Evolutionary conservation across 305 asterid genomes (phyloP).

Genomic region (Rubia peregrina): DNA sequence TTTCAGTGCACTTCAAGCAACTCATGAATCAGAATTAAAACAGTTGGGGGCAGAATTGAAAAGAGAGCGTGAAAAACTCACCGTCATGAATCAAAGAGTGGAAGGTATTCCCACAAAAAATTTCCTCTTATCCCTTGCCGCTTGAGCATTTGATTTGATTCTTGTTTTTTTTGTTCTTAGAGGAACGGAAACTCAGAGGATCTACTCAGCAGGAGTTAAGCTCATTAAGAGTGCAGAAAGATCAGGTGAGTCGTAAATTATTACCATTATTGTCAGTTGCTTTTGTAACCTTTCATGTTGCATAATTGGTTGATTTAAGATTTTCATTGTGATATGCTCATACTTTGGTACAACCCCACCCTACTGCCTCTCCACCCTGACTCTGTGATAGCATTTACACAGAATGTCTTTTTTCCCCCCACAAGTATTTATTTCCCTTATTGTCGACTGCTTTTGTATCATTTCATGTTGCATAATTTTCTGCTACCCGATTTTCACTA

Average conservation of each 20-base stretch:
- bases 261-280: constrained; percentile 10
- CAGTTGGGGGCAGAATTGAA: constrained; percentile 56
- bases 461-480: neutral
- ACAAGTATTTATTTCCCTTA: neutral
- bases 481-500: neutral
- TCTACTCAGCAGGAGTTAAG: constrained; percentile 67
- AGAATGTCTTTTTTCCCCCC: neutral
- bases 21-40: constrained; percentile 58
- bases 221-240: constrained; percentile 54
- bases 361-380: neutral
- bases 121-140: neutral
- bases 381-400: neutral
- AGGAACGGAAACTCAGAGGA: constrained; percentile 72
- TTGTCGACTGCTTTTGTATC: neutral
- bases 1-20: constrained; percentile 49
- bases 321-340: neutral
- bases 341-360: neutral
- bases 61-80: constrained; percentile 51
- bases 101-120: constrained; percentile 45
- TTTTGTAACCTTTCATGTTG: constrained; percentile 12
- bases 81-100: constrained; percentile 42
- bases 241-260: constrained; percentile 50
- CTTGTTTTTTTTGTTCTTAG: constrained; percentile 37
- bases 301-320: constrained; percentile 8
- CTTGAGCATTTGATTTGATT: constrained; percentile 29